Evolutionary conservation across 73 alveolate species (phyloP).

Genomic region (Uronychia binucleata): DNA sequence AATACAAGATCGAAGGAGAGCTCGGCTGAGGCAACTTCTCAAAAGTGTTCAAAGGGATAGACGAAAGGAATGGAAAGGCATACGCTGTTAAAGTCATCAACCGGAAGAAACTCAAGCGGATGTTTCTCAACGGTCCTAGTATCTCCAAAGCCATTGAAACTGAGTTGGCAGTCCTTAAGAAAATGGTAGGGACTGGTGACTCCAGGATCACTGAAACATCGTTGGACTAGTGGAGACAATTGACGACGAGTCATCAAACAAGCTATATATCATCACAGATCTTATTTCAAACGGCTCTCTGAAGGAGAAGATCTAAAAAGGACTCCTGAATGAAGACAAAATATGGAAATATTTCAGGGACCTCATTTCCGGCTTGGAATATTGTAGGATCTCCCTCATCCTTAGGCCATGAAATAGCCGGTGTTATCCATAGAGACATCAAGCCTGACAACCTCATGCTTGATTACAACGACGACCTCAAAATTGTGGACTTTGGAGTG

Average conservation of each 20-base stretch:
- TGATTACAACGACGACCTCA: constrained; percentile 60
- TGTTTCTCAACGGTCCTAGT: constrained; percentile 16
- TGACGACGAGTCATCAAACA: constrained; percentile 73
- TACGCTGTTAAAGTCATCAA: constrained; percentile 57
- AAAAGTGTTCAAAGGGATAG: constrained; percentile 27
- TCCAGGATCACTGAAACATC: constrained; percentile 67
- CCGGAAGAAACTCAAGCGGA: constrained; percentile 34
- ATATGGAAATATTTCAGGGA: constrained; percentile 61
- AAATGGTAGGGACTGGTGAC: constrained; percentile 33
- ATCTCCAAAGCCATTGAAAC: constrained; percentile 31
- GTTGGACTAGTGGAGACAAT: constrained; percentile 73
- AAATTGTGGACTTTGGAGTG: constrained; percentile 87
- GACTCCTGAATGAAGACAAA: constrained; percentile 3
- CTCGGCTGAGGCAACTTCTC: constrained; percentile 49
- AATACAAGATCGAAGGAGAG: constrained; percentile 26
- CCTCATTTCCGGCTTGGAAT: constrained; percentile 39
- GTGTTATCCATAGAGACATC: constrained; percentile 86
- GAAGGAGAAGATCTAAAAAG: constrained; percentile 11
- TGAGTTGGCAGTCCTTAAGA: constrained; percentile 81
- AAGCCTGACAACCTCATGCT: constrained; percentile 90
- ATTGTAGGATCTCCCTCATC: constrained; percentile 17
- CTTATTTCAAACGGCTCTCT: constrained; percentile 70
- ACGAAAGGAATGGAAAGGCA: constrained; percentile 10
- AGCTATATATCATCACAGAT: constrained; percentile 77
- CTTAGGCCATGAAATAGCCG: constrained; percentile 57